These are phyloP conservation scores for Rhodotorula sp. DNA, from an alignment of 1,284 basidiomycete species.

Conservation along the genomic window DNA sequence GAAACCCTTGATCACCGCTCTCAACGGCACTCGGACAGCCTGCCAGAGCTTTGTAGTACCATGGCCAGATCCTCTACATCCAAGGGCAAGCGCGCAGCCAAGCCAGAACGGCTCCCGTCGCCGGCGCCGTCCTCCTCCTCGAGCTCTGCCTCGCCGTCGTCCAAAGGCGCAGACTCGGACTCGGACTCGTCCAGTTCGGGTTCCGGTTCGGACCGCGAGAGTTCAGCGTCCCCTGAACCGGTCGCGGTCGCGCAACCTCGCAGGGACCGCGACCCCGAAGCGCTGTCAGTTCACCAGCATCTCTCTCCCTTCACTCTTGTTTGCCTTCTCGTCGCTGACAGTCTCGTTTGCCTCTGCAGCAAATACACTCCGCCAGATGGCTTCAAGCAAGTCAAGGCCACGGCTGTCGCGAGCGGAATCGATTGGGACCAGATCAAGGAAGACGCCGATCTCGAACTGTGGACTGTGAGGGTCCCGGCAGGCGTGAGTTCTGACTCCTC, in stretches of 20 bases:
- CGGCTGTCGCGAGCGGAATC: conserved; percentile 4
- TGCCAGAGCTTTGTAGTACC: too few species aligned
- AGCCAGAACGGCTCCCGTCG: background rate
- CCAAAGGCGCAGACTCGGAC: conserved; percentile 12
- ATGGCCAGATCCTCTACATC: background rate
- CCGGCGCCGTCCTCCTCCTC: background rate
- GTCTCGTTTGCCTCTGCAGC: background rate
- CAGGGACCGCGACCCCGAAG: conserved; percentile 16
- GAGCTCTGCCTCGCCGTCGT: conserved; percentile 1
- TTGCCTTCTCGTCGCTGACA: background rate
- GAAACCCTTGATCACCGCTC: too few species aligned
- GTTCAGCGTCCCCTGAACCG: conserved; percentile 21
- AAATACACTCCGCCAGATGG: conserved; percentile 34
- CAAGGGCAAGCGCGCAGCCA: background rate
- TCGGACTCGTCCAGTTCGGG: conserved; percentile 4
- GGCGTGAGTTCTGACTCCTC: conserved; percentile 14
- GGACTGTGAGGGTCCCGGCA: conserved; percentile 33
- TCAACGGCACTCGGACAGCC: background rate
- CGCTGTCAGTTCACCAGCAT: conserved; percentile 2
- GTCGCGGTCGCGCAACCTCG: background rate
- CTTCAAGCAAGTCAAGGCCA: conserved; percentile 12
- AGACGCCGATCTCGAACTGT: conserved; percentile 32
- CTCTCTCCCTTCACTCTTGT: background rate
- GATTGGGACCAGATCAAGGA: conserved; percentile 30
- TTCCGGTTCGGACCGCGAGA: conserved; percentile 5